Evolutionary conservation across 805 yeast genomes (phyloP).

Genomic region (Metschnikowia borealis): DNA sequence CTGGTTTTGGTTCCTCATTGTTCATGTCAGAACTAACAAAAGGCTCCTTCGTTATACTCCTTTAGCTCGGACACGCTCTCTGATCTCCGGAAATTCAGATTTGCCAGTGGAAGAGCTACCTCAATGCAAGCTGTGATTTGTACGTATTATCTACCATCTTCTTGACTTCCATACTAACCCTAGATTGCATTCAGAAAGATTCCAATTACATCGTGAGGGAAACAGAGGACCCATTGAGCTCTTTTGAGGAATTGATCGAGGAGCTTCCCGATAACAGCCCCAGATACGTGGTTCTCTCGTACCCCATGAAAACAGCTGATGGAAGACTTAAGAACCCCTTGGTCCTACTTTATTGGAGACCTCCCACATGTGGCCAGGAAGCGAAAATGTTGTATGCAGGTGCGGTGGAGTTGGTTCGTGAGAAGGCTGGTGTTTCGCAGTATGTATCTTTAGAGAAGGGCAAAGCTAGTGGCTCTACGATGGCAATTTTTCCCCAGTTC

Average conservation of each 20-base stretch:
- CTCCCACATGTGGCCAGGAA: conserved; percentile 79
- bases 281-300: conserved; percentile 68
- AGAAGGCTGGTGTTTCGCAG: conserved; percentile 73
- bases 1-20: neutral
- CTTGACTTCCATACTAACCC: conserved; percentile 5
- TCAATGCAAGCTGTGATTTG: conserved; percentile 60
- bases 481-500: no score
- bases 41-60: conserved; percentile 48
- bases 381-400: conserved; percentile 88
- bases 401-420: conserved; percentile 75
- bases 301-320: conserved; percentile 65
- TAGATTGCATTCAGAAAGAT: conserved; percentile 52
- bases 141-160: conserved; percentile 25
- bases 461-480: no score
- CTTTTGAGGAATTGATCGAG: conserved; percentile 63
- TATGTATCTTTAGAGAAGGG: conserved; percentile 21
- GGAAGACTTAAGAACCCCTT: conserved; percentile 73
- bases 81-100: conserved; percentile 66
- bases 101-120: conserved; percentile 62
- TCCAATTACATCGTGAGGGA: conserved; percentile 50
- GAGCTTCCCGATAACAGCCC: conserved; percentile 82
- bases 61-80: conserved; percentile 59
- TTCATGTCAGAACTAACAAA: conserved; percentile 4
- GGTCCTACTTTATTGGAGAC: conserved; percentile 82
- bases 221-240: conserved; percentile 42